Conservation (phyloP, 352 stramenopile species). For the Blastocystis sp. region DNA sequence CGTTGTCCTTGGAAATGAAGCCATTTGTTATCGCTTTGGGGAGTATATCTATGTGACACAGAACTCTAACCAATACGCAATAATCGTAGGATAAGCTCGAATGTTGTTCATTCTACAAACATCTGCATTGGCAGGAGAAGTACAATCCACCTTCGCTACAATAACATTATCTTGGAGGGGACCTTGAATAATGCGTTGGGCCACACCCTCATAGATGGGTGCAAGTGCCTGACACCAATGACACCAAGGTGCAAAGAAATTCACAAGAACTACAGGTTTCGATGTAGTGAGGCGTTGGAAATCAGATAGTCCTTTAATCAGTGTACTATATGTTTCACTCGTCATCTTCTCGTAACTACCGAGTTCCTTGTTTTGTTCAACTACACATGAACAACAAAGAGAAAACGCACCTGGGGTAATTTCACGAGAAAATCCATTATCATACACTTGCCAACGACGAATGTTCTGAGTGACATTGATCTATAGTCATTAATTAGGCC, state of each 20-base stretch:
- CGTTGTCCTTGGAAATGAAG: constrained; percentile 37
- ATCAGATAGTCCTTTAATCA: constrained; percentile 4
- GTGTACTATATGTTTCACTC: not conserved
- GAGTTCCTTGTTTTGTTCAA: not conserved
- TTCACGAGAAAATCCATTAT: constrained; percentile 36
- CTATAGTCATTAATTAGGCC: not conserved
- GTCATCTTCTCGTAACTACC: constrained; percentile 10
- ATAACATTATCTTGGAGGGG: not conserved
- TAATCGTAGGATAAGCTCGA: constrained; percentile 28
- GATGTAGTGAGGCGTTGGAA: constrained; percentile 16
- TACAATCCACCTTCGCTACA: constrained; percentile 51
- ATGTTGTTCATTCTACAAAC: constrained; percentile 32
- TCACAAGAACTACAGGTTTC: constrained; percentile 12
- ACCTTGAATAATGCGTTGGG: not conserved
- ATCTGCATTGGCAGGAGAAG: not conserved
- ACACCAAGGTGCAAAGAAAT: constrained; percentile 60
- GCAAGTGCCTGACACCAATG: constrained; percentile 47
- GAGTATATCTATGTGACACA: not conserved
- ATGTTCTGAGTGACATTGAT: constrained; percentile 60
- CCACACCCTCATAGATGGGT: constrained; percentile 43
- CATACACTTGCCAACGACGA: constrained; percentile 51
- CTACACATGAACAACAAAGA: not conserved
- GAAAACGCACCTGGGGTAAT: constrained; percentile 9
- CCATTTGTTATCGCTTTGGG: not conserved
- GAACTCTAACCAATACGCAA: not conserved